Conservation (phyloP, 2,329 filamentous ascomycete species). For the Alternaria conjuncta region DNA sequence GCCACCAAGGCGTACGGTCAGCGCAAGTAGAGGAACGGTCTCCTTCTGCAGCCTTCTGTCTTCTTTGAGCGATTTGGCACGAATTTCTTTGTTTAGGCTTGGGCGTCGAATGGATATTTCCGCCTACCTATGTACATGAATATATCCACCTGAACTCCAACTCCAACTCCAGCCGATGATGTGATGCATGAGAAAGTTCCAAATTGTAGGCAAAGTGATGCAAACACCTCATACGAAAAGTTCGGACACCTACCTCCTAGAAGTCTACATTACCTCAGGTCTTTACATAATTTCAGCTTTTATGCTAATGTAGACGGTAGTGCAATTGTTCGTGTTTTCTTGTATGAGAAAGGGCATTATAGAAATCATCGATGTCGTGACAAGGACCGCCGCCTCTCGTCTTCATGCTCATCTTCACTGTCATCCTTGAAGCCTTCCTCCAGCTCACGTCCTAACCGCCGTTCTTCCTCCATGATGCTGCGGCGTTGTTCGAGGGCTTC, state of each 20-base stretch:
- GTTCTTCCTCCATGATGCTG: constrained; percentile 57
- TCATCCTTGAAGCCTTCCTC: constrained; percentile 79
- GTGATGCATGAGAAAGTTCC: neutral
- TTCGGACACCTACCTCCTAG: neutral
- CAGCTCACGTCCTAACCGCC: constrained; percentile 77
- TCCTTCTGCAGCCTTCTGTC: constrained; percentile 2
- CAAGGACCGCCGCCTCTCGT: constrained; percentile 28
- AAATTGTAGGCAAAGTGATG: neutral
- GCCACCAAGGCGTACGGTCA: constrained; percentile 93
- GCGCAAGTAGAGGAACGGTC: constrained; percentile 59
- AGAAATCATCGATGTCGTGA: constrained; percentile 19
- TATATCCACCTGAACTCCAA: constrained; percentile 28
- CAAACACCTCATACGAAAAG: neutral
- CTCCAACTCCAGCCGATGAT: neutral
- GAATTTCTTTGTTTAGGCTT: constrained; percentile 24
- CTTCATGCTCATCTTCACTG: constrained; percentile 65
- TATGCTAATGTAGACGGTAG: neutral
- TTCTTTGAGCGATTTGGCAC: constrained; percentile 22
- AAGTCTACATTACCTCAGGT: neutral
- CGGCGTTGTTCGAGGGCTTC: constrained; percentile 49
- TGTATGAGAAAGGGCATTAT: neutral
- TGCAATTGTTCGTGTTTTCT: neutral
- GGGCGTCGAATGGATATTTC: constrained; percentile 19
- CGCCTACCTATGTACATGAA: constrained; percentile 32
- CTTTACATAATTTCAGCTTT: neutral